Evolutionary conservation across 768 basidiomycete species (phyloP).

Genomic region (Mycena galericulata): DNA sequence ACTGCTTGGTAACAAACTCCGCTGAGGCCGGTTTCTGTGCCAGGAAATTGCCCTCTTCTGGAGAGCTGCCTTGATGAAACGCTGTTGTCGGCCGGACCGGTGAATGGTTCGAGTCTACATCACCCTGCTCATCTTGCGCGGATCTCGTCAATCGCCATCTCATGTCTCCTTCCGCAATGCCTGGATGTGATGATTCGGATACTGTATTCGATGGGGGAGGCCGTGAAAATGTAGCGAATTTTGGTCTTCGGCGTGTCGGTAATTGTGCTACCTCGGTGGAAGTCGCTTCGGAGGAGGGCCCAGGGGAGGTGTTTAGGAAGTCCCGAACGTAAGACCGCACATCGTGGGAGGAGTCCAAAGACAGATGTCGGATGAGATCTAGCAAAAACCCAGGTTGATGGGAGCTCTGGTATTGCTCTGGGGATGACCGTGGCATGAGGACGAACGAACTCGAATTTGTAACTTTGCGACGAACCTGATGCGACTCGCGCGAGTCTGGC

Average conservation of each 20-base stretch:
- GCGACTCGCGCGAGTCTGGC: constrained; percentile 76
- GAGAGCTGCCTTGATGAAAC: constrained; percentile 16
- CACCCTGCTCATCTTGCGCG: constrained; percentile 46
- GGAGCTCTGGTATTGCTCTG: constrained; percentile 46
- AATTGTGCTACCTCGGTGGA: neutral
- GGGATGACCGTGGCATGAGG: constrained; percentile 28
- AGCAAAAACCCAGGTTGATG: constrained; percentile 46
- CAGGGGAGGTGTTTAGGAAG: constrained; percentile 30
- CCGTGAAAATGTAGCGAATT: constrained; percentile 52
- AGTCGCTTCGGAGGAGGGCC: constrained; percentile 12
- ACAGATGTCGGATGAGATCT: constrained; percentile 59
- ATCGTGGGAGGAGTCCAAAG: constrained; percentile 68
- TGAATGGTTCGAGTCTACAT: constrained; percentile 34
- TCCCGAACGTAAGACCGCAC: constrained; percentile 70
- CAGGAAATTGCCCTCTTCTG: constrained; percentile 34
- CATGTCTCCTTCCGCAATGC: constrained; percentile 6
- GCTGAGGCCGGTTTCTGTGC: constrained; percentile 30
- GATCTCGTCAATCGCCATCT: constrained; percentile 22
- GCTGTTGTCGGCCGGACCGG: constrained; percentile 7
- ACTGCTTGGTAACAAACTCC: constrained; percentile 5
- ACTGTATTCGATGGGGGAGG: constrained; percentile 42
- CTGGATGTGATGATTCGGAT: neutral
- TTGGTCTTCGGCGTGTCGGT: constrained; percentile 23
- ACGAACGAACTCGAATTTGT: constrained; percentile 12
- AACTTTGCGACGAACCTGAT: constrained; percentile 58